phyloP scores from a whole-genome alignment of 192 early-diverging fungal genomes.

The Linnemannia elongata region DNA sequence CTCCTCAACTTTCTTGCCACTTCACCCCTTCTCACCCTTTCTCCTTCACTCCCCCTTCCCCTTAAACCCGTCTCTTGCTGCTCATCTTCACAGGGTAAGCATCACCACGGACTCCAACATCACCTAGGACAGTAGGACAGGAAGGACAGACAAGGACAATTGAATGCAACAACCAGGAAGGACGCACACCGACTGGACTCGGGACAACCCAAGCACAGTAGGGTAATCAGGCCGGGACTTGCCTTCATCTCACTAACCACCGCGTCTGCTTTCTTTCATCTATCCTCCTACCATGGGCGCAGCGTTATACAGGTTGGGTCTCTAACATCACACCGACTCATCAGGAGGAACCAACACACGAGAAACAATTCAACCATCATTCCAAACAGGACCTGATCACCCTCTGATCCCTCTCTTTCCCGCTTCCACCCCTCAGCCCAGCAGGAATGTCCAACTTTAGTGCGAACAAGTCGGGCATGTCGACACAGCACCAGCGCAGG shows the following conservation, averaged over 20 bases:
- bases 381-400: neutral
- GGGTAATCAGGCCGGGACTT: neutral
- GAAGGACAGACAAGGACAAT: neutral
- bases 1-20: neutral
- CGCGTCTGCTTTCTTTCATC: neutral
- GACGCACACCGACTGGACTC: neutral
- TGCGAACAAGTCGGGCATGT: constrained; percentile 40
- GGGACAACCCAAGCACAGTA: neutral
- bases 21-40: neutral
- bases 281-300: neutral
- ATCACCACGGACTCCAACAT: neutral
- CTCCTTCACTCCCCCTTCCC: neutral
- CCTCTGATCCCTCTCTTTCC: neutral
- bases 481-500: constrained; percentile 41
- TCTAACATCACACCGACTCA: neutral
- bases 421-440: neutral
- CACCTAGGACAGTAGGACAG: neutral
- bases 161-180: neutral
- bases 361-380: neutral
- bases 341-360: neutral
- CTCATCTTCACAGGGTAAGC: constrained; percentile 1
- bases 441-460: constrained; percentile 32
- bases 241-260: neutral
- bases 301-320: neutral
- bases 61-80: neutral